Evolutionary conservation across 2,329 filamentous ascomycete genomes (phyloP).

Genomic region (Rhinocladiella similis): DNA sequence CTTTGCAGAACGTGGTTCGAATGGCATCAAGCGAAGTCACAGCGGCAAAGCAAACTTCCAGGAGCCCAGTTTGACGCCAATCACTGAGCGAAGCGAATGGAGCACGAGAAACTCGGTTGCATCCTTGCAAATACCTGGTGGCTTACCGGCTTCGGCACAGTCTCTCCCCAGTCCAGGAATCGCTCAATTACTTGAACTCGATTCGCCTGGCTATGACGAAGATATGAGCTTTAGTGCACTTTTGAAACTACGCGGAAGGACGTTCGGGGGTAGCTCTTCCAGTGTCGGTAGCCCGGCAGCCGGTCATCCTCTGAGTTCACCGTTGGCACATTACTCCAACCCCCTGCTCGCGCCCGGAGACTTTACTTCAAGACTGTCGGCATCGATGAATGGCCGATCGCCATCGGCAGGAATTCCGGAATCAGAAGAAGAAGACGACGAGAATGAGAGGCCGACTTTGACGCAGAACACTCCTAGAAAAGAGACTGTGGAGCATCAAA

Average conservation of each 20-base stretch:
- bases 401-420: slow-evolving; percentile 29
- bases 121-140: slow-evolving; percentile 61
- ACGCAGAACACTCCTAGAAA: slow-evolving; percentile 31
- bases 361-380: slow-evolving; percentile 11
- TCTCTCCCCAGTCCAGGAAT: slow-evolving; percentile 69
- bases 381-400: slow-evolving; percentile 18
- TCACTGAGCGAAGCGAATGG: slow-evolving; percentile 1
- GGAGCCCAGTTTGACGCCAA: slow-evolving; percentile 66
- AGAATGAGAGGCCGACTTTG: slow-evolving; percentile 26
- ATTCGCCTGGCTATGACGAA: slow-evolving; percentile 54
- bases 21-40: slow-evolving; percentile 61
- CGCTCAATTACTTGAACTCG: slow-evolving; percentile 69
- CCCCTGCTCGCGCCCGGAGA: slow-evolving; percentile 29
- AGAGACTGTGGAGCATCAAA: slow-evolving; percentile 14
- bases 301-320: slow-evolving; percentile 36
- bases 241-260: slow-evolving; percentile 69
- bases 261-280: slow-evolving; percentile 79
- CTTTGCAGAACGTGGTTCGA: slow-evolving; percentile 74
- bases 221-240: slow-evolving; percentile 74
- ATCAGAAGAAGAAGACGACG: slow-evolving; percentile 32
- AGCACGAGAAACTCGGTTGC: slow-evolving; percentile 91
- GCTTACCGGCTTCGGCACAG: slow-evolving; percentile 45
- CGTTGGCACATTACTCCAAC: slow-evolving; percentile 34
- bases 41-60: slow-evolving; percentile 74
- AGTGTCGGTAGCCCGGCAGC: slow-evolving; percentile 61